Conservation (phyloP, 768 basidiomycete genomes). For the Daedaleopsis sinensis region DNA sequence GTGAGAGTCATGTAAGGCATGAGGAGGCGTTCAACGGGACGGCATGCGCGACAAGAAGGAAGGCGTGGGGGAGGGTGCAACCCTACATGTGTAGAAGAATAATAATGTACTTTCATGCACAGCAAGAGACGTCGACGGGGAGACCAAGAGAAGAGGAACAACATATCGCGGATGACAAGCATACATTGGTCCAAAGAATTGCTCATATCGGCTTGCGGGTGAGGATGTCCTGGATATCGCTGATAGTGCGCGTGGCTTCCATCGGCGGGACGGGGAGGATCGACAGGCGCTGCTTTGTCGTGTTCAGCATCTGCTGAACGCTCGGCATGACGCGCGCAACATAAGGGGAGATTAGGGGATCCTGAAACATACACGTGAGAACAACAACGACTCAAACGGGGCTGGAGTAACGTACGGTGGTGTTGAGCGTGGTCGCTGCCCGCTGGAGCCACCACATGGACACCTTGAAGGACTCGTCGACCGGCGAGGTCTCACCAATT, state of each 20-base stretch:
- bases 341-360: constrained; percentile 82
- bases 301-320: constrained; percentile 74
- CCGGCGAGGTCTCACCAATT: constrained; percentile 74
- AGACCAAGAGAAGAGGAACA: constrained; percentile 7
- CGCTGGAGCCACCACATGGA: constrained; percentile 89
- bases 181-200: background rate
- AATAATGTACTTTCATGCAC: constrained; percentile 27
- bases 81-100: constrained; percentile 9
- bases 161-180: constrained; percentile 4
- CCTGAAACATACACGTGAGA: constrained; percentile 41
- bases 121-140: constrained; percentile 12
- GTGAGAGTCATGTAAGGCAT: constrained; percentile 17
- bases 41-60: constrained; percentile 10
- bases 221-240: constrained; percentile 77
- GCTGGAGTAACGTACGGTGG: constrained; percentile 52
- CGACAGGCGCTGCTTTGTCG: constrained; percentile 77
- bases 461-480: constrained; percentile 80
- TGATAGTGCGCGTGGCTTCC: constrained; percentile 69
- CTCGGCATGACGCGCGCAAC: constrained; percentile 80
- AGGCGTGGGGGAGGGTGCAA: constrained; percentile 14
- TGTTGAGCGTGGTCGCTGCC: constrained; percentile 67
- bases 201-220: constrained; percentile 40
- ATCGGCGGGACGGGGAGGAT: constrained; percentile 76
- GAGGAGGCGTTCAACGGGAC: constrained; percentile 16
- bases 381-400: background rate